Evolutionary conservation across 495 filamentous ascomycete genomes (phyloP), one percentile per base, ranked within the genome.

Genomic region (Penicillium pancosmium): DNA sequence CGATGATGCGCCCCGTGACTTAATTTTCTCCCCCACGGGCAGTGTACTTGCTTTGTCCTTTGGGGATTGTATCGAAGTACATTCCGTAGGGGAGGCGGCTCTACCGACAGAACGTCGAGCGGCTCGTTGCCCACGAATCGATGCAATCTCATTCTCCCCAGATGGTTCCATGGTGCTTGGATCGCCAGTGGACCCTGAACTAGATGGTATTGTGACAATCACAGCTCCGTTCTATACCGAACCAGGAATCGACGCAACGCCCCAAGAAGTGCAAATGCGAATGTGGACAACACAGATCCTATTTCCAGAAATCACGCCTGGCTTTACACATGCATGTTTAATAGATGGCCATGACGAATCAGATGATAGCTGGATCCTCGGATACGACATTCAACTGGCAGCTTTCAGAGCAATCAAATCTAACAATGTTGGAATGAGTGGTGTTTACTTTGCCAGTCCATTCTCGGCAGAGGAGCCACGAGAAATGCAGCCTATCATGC

Each of bases 271-370:
- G 54, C 81, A 93, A 40, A 89, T 88, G 65, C 86, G 86, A 7
- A 79, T 93, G 66, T 95, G 91, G 91, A 95, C 91, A 44, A 92
- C 91, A 1, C 92, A 93, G 41, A 92, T 95, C 27, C 75, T 95
- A 1, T 95, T 95, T 50, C 91, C 91, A 1, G 89, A 92, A 55
- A 86, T 83, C 18, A 91, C 86, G 53, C 80, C 83, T 40, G 86
- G 88, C 38, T 92, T 88, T 57, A 91, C 87, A 54, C 88, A 93
- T 72, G 91, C 89, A 40, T 86, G 87, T 2, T 65, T 93, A 18
- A 74, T 95, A 2, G 85, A 90, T 36, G 78, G 84, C 59, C 83
- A 86, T 34, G 81, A 82, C n/a, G 83, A 89, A 54, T 84, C 85
- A 38, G 91, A 92, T 64, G 85, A 87, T 23, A 84, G 73, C 50